phyloP scores from a whole-genome alignment of 2,329 filamentous ascomycete genomes.

The Verticillium alfalfae region DNA sequence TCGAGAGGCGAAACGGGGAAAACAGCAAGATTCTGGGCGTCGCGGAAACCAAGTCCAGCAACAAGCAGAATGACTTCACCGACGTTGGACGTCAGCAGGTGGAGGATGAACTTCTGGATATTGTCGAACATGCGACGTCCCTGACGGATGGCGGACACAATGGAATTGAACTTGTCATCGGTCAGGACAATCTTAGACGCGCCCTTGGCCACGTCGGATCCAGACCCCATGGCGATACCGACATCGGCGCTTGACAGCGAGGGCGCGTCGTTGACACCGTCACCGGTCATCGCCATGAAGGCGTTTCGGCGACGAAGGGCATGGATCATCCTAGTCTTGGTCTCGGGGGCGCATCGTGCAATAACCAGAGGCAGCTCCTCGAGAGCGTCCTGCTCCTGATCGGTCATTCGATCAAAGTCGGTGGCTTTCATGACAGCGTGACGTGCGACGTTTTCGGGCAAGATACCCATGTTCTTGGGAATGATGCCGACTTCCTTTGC shows the following conservation, averaged over 20 bases:
- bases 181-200: constrained; percentile 78
- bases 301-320: constrained; percentile 71
- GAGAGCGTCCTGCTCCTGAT: constrained; percentile 70
- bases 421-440: constrained; percentile 69
- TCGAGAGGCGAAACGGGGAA: constrained; percentile 83
- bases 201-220: constrained; percentile 80
- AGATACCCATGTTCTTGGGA: constrained; percentile 51
- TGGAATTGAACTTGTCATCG: constrained; percentile 84
- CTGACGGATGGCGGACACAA: constrained; percentile 77
- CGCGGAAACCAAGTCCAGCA: constrained; percentile 77
- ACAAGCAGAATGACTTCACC: constrained; percentile 78
- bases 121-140: constrained; percentile 84
- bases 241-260: constrained; percentile 78
- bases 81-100: constrained; percentile 75
- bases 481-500: constrained; percentile 76
- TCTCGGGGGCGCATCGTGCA: constrained; percentile 77
- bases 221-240: constrained; percentile 86
- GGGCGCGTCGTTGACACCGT: constrained; percentile 83
- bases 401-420: constrained; percentile 72
- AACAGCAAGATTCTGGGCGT: constrained; percentile 64
- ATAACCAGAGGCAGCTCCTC: constrained; percentile 75
- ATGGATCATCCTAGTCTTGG: constrained; percentile 88
- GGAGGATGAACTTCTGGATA: constrained; percentile 82
- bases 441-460: constrained; percentile 58
- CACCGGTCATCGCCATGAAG: constrained; percentile 84